These are phyloP conservation scores for Prototheca wickerhamii DNA, from an alignment of 163 green algal species.

Conservation along the genomic window DNA sequence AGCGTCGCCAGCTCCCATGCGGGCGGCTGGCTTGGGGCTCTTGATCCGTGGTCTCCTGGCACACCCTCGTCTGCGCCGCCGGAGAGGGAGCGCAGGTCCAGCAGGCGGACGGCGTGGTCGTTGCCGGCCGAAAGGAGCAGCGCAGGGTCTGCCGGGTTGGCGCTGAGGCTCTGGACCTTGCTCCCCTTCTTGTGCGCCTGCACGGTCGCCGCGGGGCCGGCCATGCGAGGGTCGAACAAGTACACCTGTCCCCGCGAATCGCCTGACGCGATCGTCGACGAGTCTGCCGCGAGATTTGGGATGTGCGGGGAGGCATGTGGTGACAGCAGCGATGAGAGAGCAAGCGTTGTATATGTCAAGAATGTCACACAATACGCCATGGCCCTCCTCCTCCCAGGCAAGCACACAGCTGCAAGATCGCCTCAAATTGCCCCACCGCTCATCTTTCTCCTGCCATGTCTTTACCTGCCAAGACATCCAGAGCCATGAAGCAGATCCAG, in stretches of 20 bases:
- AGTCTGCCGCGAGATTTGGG: too few species aligned
- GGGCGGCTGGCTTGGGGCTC: not conserved
- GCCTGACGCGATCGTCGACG: too few species aligned
- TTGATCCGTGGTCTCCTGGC: not conserved
- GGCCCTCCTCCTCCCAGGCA: too few species aligned
- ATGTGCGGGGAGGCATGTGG: too few species aligned
- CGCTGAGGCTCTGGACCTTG: slow-evolving; percentile 54
- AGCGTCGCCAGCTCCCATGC: slow-evolving; percentile 35
- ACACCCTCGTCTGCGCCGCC: not conserved
- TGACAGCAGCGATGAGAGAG: too few species aligned
- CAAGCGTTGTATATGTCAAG: too few species aligned
- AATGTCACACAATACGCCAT: too few species aligned
- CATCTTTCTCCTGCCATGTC: too few species aligned
- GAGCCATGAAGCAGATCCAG: slow-evolving; percentile 62
- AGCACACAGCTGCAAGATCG: too few species aligned
- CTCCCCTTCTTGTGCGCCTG: slow-evolving; percentile 58
- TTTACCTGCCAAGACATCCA: slow-evolving; percentile 44
- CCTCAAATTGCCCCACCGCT: too few species aligned
- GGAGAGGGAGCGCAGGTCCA: slow-evolving; percentile 30
- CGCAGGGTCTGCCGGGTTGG: slow-evolving; percentile 51
- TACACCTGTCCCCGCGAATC: slow-evolving; percentile 63
- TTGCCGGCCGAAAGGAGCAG: slow-evolving; percentile 65
- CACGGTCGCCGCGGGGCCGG: slow-evolving; percentile 17
- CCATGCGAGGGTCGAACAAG: slow-evolving; percentile 45
- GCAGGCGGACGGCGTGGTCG: slow-evolving; percentile 42